Evolutionary conservation across 805 yeast species (phyloP).

Genomic region (Candida adriatica): DNA sequence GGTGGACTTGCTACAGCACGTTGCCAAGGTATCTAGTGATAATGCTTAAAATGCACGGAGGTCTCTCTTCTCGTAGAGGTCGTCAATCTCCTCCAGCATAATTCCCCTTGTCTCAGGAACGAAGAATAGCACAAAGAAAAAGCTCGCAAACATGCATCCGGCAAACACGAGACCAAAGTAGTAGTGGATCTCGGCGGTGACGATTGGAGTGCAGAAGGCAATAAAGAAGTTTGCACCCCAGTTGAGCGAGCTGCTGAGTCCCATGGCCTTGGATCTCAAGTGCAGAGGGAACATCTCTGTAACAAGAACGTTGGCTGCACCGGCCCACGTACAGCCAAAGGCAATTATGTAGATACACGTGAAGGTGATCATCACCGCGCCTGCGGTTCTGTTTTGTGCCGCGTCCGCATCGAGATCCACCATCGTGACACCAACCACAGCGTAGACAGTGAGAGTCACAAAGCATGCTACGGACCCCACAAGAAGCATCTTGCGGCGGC

Average conservation of each 20-base stretch:
- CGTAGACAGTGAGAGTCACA: conserved; percentile 47
- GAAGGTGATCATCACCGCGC: conserved; percentile 46
- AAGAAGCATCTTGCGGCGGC: conserved; percentile 34
- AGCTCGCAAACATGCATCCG: conserved; percentile 37
- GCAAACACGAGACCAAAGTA: conserved; percentile 50
- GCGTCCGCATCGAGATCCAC: conserved; percentile 26
- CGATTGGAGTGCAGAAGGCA: conserved; percentile 55
- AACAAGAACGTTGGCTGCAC: conserved; percentile 39
- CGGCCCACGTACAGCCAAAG: conserved; percentile 56
- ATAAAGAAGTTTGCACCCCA: conserved; percentile 46
- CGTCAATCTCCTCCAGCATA: conserved; percentile 73
- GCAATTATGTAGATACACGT: conserved; percentile 44
- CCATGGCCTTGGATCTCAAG: conserved; percentile 48
- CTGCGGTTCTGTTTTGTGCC: conserved; percentile 30
- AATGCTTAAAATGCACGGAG: conserved; percentile 2
- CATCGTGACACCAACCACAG: conserved; percentile 35
- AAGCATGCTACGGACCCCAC: conserved; percentile 42
- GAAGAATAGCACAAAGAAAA: conserved; percentile 44
- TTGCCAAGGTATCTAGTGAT: conserved; percentile 30
- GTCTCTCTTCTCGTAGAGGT: conserved; percentile 35
- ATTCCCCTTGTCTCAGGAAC: conserved; percentile 78
- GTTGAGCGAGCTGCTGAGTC: conserved; percentile 51
- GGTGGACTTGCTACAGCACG: conserved; percentile 61
- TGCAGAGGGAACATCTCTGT: conserved; percentile 48
- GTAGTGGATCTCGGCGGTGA: conserved; percentile 50